These are phyloP conservation scores for Coemansia sp. DNA, from an alignment of 192 early-diverging fungal genomes.

Conservation along the genomic window DNA sequence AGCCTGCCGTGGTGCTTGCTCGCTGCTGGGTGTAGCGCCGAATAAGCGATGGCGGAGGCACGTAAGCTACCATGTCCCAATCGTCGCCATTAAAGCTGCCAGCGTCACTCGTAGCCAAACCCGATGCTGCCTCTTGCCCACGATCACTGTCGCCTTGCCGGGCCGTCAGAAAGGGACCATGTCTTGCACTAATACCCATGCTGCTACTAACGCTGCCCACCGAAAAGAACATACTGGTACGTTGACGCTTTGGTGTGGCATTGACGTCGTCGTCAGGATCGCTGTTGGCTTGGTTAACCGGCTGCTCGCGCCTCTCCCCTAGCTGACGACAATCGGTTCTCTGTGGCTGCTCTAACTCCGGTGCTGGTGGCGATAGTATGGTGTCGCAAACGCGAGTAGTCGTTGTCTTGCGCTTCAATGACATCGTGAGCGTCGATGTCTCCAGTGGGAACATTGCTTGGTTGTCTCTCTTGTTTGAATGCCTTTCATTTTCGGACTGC, in stretches of 20 bases:
- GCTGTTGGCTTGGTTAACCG: neutral
- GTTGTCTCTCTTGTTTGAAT: neutral
- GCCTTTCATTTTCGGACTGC: neutral
- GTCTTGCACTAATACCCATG: neutral
- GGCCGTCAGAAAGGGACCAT: neutral
- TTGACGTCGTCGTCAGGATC: neutral
- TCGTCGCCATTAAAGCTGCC: neutral
- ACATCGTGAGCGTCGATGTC: constrained; percentile 27
- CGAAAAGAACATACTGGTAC: constrained; percentile 2
- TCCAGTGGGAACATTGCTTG: constrained; percentile 24
- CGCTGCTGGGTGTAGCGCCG: constrained; percentile 20
- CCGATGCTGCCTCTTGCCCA: neutral
- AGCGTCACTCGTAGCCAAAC: neutral
- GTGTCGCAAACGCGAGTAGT: neutral
- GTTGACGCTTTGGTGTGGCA: constrained; percentile 32
- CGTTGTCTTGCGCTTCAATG: constrained; percentile 39
- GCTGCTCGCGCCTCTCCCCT: neutral
- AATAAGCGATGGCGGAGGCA: constrained; percentile 37
- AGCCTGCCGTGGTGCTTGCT: neutral
- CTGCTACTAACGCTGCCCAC: neutral
- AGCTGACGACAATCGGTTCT: neutral
- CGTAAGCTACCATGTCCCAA: constrained; percentile 27
- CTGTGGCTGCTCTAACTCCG: neutral
- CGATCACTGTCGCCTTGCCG: neutral
- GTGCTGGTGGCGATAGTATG: neutral